Base-by-base conservation (phyloP, 768 basidiomycete species). In the Suillus americanus region DNA sequence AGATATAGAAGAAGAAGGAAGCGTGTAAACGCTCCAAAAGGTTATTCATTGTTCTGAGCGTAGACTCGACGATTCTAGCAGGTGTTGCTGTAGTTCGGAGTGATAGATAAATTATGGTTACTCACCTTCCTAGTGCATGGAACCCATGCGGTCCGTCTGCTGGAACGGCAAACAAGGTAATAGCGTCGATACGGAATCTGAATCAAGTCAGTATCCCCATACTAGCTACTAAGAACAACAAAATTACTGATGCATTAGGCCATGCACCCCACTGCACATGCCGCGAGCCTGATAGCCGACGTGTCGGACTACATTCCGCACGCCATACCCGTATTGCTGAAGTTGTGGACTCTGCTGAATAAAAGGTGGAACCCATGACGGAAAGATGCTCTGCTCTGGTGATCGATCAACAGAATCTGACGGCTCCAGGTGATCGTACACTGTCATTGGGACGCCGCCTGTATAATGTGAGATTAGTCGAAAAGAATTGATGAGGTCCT, bases 1-100 rank as follows among this genome's bases (percentile, higher is more conserved):
- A 69, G 66, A 99, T 81, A 78, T 96, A 99, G 79, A 99, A 95
- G 81, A 99, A 98, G 78, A 97, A 96, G 0, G 97, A 99, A 2
- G 96, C 96, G 74, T 99, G 97, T 25, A 99, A 86, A 18, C 97
- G 88, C 73, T 99, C 97, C 23, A 98, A 83, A 7, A 99, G 84
- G 73, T 99, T 99, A 77, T 97, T 98, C 73, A 89, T 86, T 16
- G 95, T 92, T 64, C 96, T 86, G 38, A 97, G 82, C 16, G 91
- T 88, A 1, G 94, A 95, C 78, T 99, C 97, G 43, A 95, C 73
- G 53, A 90, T 83, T 51, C 95, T 96, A 65, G 30, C 30, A 5
- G 41, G 10, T 33, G 20, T 28, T 68, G 53, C 57, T 53, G 40
- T 66, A 23, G 46, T 38, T 14, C 18, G 35, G 57, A 3, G 9